Evolutionary conservation across 345 rosid species (phyloP).

Genomic region (Sisymbrium irio): DNA sequence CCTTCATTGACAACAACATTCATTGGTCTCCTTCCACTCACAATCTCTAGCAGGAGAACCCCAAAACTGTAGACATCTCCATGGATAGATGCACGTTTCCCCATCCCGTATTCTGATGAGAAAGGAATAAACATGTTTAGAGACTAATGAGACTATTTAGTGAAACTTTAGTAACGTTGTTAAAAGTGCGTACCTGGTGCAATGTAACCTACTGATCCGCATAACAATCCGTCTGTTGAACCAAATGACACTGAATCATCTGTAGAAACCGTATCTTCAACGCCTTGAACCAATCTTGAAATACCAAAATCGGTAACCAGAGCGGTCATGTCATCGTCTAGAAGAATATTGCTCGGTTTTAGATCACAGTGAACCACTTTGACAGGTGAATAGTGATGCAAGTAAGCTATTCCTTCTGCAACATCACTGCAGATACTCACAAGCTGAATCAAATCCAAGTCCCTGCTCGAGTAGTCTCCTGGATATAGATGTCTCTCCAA

Average conservation of each 20-base stretch:
- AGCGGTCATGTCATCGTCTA: constrained; percentile 84
- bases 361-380: constrained; percentile 95
- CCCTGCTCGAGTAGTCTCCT: constrained; percentile 26
- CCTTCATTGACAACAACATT: constrained; percentile 56
- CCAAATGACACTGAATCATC: constrained; percentile 54
- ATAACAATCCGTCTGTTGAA: constrained; percentile 70
- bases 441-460: constrained; percentile 62
- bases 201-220: constrained; percentile 91
- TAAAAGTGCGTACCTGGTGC: constrained; percentile 65
- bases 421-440: constrained; percentile 77
- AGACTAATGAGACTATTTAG: not conserved
- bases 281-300: constrained; percentile 54
- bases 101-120: constrained; percentile 77
- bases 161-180: not conserved
- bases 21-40: constrained; percentile 70
- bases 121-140: not conserved
- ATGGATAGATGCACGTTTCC: constrained; percentile 64
- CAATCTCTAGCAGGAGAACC: constrained; percentile 69
- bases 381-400: constrained; percentile 80
- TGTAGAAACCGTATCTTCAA: constrained; percentile 36
- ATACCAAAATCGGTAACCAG: constrained; percentile 91
- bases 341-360: constrained; percentile 92
- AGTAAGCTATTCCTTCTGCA: constrained; percentile 80
- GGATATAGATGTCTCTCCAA: constrained; percentile 73
- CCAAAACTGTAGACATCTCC: constrained; percentile 96